Percentiles rank a stretch among this genome's conserved stretches.
phyloP scores from a whole-genome alignment of 345 rosid species.

The Citrus glauca region DNA sequence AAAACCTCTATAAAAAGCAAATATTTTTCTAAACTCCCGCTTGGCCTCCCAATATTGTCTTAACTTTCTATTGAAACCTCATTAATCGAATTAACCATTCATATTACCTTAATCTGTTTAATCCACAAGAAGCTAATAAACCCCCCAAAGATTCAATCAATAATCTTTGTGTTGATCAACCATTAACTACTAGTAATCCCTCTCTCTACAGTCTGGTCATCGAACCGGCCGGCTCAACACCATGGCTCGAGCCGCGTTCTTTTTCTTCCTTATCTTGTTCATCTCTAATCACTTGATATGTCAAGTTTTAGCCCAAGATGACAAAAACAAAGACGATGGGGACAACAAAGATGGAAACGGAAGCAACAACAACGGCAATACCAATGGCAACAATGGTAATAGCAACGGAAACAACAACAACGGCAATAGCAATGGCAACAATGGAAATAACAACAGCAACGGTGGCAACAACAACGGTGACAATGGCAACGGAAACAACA shows the following conservation, averaged over 20 bases:
- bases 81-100: not conserved
- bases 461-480: no score
- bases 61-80: not conserved
- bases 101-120: not conserved
- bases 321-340: not conserved
- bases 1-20: not conserved
- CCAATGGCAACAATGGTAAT: no score
- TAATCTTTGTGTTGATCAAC: no score
- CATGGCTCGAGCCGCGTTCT: slow-evolving; percentile 3
- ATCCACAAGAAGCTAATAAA: not conserved
- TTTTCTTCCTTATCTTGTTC: not conserved
- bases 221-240: slow-evolving; percentile 3
- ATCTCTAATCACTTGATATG: not conserved
- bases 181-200: no score
- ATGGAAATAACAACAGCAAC: no score
- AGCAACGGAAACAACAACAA: not conserved
- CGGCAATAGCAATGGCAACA: not conserved
- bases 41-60: not conserved
- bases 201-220: not conserved
- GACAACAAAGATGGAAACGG: not conserved
- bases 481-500: rapidly evolving
- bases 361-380: not conserved
- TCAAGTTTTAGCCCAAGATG: not conserved
- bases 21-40: not conserved
- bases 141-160: not conserved